Evolutionary conservation across 768 basidiomycete species (phyloP), one percentile per base, ranked within the genome.

Genomic region (Pleurotus eryngii): DNA sequence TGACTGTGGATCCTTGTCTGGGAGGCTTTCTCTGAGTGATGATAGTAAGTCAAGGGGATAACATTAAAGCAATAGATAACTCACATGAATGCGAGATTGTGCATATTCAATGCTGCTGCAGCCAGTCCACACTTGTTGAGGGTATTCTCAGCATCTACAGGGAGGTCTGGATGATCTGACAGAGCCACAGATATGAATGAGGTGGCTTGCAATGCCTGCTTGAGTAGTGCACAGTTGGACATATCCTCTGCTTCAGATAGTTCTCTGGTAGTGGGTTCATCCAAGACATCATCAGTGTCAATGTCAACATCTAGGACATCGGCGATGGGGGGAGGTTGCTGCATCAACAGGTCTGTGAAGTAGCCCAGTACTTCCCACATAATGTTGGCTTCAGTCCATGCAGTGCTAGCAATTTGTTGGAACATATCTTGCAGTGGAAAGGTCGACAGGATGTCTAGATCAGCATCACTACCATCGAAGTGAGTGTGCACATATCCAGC

Each of bases 351-450:
- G 20, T 12, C 20, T 3, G 58, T 50, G 46, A 50, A 55, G 8
- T 61, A 45, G 1, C 65, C 66, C 0, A 67, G 37, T 14, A 64
- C 40, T 1, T 40, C 48, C 0, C 57, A 20, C 5, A 70, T 54
- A 20, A 46, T 63, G 22, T 63, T 55, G 1, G 59, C 60, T 38
- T 68, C 65, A 15, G 60, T 45, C 7, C 45, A 54, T 1, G 67
- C 68, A 5, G 18, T 14, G 7, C 20, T 7, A 22, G 60, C 49
- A 4, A 56, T 56, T 3, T n/a, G 6, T 15, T 55, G 14, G 24
- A 70, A 59, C 12, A 68, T 59, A 0, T 47, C 24, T 15, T 68
- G 58, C 0, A 59, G 47, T 3, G 68, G 69, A 46, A 59, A 67
- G 14, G 22, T 56, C 2, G 61, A 55, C 6, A 70, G 60, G 4